Evolutionary conservation across 2,329 filamentous ascomycete species (phyloP).

Genomic region (Phyllosticta citribraziliensis): DNA sequence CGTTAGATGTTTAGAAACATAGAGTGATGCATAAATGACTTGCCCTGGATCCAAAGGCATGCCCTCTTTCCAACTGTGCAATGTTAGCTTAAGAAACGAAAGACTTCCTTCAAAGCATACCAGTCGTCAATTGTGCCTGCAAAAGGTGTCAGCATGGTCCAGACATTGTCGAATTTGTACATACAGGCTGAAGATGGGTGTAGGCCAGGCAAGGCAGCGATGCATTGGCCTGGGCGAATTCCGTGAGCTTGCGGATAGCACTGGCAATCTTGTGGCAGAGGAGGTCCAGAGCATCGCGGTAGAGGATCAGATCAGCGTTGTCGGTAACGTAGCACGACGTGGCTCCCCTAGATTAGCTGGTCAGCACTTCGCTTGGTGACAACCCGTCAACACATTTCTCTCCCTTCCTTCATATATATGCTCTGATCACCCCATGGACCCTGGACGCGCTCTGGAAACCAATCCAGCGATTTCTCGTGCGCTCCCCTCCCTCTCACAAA

Average conservation of each 20-base stretch:
- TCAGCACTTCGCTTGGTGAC: not conserved
- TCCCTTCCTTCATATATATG: not conserved
- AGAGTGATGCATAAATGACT: not conserved
- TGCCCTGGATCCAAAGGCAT: slow-evolving; percentile 60
- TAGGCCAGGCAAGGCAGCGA: slow-evolving; percentile 63
- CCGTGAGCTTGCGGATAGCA: slow-evolving; percentile 62
- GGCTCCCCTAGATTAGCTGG: slow-evolving; percentile 26
- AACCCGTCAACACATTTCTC: not conserved
- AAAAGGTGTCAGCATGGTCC: slow-evolving; percentile 21
- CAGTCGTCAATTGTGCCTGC: slow-evolving; percentile 46
- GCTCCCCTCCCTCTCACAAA: not conserved
- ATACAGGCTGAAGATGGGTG: slow-evolving; percentile 58
- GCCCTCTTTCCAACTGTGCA: slow-evolving; percentile 53
- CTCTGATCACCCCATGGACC: no score
- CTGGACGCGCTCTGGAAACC: not conserved
- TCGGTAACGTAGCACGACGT: slow-evolving; percentile 59
- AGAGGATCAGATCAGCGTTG: slow-evolving; percentile 69
- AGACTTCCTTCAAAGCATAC: not conserved
- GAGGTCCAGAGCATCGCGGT: slow-evolving; percentile 65
- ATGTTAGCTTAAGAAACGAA: not conserved
- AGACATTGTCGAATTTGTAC: not conserved
- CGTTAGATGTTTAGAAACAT: not conserved
- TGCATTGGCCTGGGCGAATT: slow-evolving; percentile 66
- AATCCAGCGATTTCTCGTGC: not conserved
- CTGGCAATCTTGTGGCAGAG: slow-evolving; percentile 68